Conservation (phyloP, 495 filamentous ascomycete species). For the Neurospora sp. region DNA sequence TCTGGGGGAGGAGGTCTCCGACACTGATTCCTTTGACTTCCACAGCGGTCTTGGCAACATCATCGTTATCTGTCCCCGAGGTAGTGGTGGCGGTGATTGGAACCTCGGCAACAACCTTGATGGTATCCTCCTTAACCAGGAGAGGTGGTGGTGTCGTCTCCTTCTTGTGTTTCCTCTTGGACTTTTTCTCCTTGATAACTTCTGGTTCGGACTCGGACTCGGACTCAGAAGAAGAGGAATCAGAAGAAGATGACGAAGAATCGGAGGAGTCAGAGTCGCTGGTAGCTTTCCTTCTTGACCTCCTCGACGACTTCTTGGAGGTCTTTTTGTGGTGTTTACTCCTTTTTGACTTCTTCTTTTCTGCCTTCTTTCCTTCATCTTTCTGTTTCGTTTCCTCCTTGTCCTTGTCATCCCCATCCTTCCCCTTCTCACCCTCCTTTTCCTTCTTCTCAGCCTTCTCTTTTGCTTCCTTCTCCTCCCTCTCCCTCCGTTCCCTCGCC, state of each 20-base stretch:
- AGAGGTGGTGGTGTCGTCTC: neutral
- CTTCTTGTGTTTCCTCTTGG: neutral
- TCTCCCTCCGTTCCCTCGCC: conserved; percentile 33
- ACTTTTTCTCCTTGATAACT: conserved; percentile 8
- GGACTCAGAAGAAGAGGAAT: conserved; percentile 5
- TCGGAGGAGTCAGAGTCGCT: conserved; percentile 7
- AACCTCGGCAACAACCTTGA: no score
- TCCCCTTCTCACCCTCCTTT: neutral
- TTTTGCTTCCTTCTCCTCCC: conserved; percentile 22
- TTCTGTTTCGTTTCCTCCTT: neutral
- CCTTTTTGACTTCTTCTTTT: conserved; percentile 9
- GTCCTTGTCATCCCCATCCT: conserved; percentile 12
- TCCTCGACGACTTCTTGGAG: neutral
- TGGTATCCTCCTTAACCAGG: conserved; percentile 8
- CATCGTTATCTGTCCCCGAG: no score
- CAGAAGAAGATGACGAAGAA: conserved; percentile 3
- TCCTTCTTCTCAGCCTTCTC: conserved; percentile 21
- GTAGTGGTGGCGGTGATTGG: no score
- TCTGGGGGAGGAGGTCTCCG: neutral
- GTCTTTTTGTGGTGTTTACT: conserved; percentile 2
- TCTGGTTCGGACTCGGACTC: conserved; percentile 6
- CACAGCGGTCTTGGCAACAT: conserved; percentile 11
- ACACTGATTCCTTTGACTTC: neutral
- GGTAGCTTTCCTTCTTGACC: neutral
- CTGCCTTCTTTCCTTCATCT: no score